A percentile compares a stretch with the other conserved stretches of the same genome.
Evolutionary conservation across 768 basidiomycete genomes (phyloP).

Genomic region (Aureoboletus auriporus): DNA sequence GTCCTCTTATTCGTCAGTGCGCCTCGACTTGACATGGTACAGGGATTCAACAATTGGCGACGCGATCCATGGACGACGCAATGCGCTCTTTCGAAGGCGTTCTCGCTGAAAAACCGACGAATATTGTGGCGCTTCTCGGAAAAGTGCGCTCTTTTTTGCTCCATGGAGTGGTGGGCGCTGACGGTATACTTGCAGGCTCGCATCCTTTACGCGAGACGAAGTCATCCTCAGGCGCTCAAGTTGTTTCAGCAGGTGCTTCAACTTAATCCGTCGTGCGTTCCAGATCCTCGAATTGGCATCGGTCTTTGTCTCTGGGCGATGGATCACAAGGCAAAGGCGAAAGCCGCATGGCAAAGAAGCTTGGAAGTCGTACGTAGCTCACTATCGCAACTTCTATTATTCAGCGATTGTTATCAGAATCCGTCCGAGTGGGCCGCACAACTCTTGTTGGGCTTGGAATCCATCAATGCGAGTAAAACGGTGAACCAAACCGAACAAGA

Average conservation of each 20-base stretch:
- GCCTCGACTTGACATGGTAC: neutral
- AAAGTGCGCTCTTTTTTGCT: slow-evolving; percentile 47
- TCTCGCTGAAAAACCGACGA: slow-evolving; percentile 73
- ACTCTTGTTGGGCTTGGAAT: slow-evolving; percentile 80
- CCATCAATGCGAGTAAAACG: slow-evolving; percentile 81
- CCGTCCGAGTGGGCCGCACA: slow-evolving; percentile 75
- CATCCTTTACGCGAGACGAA: slow-evolving; percentile 75
- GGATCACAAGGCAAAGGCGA: slow-evolving; percentile 78
- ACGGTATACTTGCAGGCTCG: slow-evolving; percentile 53
- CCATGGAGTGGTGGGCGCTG: neutral
- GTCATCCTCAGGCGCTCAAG: slow-evolving; percentile 75
- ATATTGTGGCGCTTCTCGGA: slow-evolving; percentile 82
- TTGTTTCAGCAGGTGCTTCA: slow-evolving; percentile 82
- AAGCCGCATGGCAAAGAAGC: slow-evolving; percentile 87
- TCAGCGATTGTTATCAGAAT: slow-evolving; percentile 43
- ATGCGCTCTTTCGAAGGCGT: slow-evolving; percentile 78
- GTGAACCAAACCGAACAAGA: slow-evolving; percentile 60
- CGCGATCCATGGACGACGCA: slow-evolving; percentile 78
- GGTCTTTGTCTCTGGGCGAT: slow-evolving; percentile 92
- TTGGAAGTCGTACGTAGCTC: slow-evolving; percentile 68
- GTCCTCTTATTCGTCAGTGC: slow-evolving; percentile 3
- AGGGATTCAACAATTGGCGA: slow-evolving; percentile 84
- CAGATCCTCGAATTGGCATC: slow-evolving; percentile 94
- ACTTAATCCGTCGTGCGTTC: slow-evolving; percentile 72
- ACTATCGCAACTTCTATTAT: neutral